Evolutionary conservation across 345 rosid genomes (phyloP).

Genomic region (Abelmoschus esculentus): DNA sequence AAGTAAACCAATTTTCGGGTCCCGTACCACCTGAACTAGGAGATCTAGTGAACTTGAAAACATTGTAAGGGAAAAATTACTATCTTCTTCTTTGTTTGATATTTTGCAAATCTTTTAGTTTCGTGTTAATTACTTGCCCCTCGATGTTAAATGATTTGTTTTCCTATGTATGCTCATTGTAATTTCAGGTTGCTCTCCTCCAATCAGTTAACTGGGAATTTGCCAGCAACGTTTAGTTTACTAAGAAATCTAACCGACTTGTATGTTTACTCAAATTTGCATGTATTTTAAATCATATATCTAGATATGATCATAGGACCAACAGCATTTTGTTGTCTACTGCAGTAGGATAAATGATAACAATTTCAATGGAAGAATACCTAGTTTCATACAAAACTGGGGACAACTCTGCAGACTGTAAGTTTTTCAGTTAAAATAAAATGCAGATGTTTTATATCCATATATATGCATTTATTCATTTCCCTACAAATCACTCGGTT

Average conservation of each 20-base stretch:
- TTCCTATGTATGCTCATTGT: neutral
- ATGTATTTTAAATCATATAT: neutral
- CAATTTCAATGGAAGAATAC: conserved; percentile 47
- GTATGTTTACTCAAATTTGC: conserved; percentile 26
- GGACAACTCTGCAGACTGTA: conserved; percentile 45
- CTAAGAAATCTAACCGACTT: conserved; percentile 41
- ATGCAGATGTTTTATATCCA: neutral
- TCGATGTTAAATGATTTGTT: neutral
- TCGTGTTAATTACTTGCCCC: neutral
- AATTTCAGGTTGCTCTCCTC: conserved; percentile 49
- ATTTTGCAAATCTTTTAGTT: neutral
- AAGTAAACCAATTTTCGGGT: conserved; percentile 49
- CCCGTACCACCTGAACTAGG: conserved; percentile 47
- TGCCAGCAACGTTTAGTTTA: conserved; percentile 33
- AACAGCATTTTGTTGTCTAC: conserved; percentile 18
- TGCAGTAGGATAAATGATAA: conserved; percentile 64
- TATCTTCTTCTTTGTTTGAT: neutral
- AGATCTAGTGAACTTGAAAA: conserved; percentile 30
- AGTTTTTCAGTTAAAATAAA: conserved; percentile 13
- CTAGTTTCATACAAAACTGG: conserved; percentile 43
- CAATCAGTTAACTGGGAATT: conserved; percentile 42
- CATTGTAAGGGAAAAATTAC: conserved; percentile 30
- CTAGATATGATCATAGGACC: neutral
- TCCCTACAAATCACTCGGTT: conserved; percentile 1
- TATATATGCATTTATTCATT: neutral